These are phyloP conservation scores for Akanthomyces dipterigenus DNA, from an alignment of 2,329 filamentous ascomycete species.

Conservation along the genomic window DNA sequence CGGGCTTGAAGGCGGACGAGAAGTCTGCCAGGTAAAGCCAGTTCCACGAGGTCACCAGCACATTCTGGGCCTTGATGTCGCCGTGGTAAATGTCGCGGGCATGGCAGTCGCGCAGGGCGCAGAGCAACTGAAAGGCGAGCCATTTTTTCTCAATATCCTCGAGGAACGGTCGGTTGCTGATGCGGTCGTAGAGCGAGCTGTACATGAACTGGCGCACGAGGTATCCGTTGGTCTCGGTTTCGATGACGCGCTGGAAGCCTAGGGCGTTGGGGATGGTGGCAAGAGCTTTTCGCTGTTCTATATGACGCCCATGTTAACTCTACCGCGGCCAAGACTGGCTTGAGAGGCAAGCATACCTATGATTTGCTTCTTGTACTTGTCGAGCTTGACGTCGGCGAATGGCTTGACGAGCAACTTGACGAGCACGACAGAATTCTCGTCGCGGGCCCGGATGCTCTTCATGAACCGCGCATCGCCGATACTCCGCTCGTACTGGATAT, in stretches of 20 bases:
- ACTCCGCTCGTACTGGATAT: constrained; percentile 86
- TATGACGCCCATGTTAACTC: background rate
- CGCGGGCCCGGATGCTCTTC: constrained; percentile 88
- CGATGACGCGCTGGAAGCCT: constrained; percentile 81
- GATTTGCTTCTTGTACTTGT: constrained; percentile 70
- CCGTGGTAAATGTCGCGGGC: constrained; percentile 85
- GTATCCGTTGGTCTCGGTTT: constrained; percentile 87
- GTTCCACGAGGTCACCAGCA: constrained; percentile 97
- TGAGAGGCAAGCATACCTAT: constrained; percentile 43
- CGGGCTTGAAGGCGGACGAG: constrained; percentile 90
- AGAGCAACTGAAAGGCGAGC: constrained; percentile 92
- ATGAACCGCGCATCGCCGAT: constrained; percentile 90
- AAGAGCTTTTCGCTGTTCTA: constrained; percentile 73
- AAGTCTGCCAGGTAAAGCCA: constrained; percentile 99
- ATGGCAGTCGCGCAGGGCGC: constrained; percentile 87
- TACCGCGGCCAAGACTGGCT: too few species aligned
- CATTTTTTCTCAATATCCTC: constrained; percentile 99
- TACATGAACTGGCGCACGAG: constrained; percentile 93
- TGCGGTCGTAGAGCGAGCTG: constrained; percentile 92
- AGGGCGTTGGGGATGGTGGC: constrained; percentile 85
- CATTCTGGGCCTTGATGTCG: constrained; percentile 97
- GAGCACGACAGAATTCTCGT: constrained; percentile 84
- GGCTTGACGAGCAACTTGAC: constrained; percentile 95
- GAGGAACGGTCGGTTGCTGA: constrained; percentile 92
- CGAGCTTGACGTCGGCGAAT: constrained; percentile 72